Evolutionary conservation across 345 rosid species (phyloP).

Genomic region (Eucalyptus virginea): DNA sequence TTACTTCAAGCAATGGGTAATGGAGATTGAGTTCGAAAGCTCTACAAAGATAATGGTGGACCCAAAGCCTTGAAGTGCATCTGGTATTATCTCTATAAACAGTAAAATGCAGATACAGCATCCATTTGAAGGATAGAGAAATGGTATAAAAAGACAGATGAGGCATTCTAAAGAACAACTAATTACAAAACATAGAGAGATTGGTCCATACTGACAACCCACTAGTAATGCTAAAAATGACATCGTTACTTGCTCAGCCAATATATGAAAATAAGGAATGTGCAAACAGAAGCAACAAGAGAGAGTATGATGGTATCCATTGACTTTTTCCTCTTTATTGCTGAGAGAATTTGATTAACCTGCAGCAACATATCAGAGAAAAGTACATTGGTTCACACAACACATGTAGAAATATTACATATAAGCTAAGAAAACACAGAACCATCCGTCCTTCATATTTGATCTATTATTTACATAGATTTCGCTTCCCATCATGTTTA

Average conservation of each 20-base stretch:
- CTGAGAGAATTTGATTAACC: slow-evolving; percentile 73
- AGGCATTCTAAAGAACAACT: not conserved
- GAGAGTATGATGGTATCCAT: slow-evolving; percentile 91
- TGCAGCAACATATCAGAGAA: slow-evolving; percentile 18
- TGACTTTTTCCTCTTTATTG: slow-evolving; percentile 93
- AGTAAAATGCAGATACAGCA: not conserved
- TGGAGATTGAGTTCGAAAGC: not conserved
- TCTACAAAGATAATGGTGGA: not conserved
- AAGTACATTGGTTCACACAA: not conserved
- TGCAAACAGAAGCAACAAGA: slow-evolving; percentile 92
- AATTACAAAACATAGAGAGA: not conserved
- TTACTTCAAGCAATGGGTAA: not conserved
- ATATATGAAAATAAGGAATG: slow-evolving; percentile 81
- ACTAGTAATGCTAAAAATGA: not conserved
- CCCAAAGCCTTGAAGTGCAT: not conserved
- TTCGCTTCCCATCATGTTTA: not conserved
- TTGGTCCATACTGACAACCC: not conserved
- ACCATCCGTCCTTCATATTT: not conserved
- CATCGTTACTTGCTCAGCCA: slow-evolving; percentile 78
- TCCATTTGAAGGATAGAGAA: not conserved
- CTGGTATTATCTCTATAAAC: not conserved
- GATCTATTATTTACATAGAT: not conserved
- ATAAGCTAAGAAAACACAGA: not conserved
- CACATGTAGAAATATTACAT: not conserved
- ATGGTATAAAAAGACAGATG: not conserved